Evolutionary conservation across 306 rosid genomes (phyloP), one percentile per base, ranked within the genome.

Genomic region (Glycine latifolia): DNA sequence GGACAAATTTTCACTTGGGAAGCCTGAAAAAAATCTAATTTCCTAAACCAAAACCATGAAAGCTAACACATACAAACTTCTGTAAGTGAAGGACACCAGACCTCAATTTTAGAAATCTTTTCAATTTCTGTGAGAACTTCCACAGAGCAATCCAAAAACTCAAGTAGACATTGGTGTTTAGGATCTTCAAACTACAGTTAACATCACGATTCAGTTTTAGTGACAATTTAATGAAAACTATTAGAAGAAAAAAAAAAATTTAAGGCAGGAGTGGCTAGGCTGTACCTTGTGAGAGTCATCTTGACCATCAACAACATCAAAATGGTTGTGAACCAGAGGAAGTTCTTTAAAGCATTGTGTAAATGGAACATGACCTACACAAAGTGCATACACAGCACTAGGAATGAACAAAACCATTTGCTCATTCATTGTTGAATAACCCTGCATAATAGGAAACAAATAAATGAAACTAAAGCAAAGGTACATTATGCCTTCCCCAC

Each of bases 341-440:
- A 79, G 39, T 75, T 82, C 90, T 59, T 79, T 79, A 75, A 78
- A 79, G 84, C 87, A 86, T 85, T 84, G 86, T 47, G 71, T 48
- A 43, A 87, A 90, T 66, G 89, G 91, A 82, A 83, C 88, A 82
- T 86, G 85, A 80, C 97, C 97, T 67, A 86, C 82, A 84, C 94
- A 95, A 82, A 95, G 97, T 73, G 98, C 91, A 89, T 79, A 88
- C 55, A 90, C 85, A 82, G 97, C 94, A 85, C 94, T 82, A 47
- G 97, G 97, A 74, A 92, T 79, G 85, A 91, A 88, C 59, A 92
- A 81, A 61, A 75, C 85, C 82, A 88, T 81, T 71, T 46, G 87
- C 87, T 90, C 92, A 77, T 87, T 88, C 76, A 82, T 84, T 46
- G 71, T 48, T 54, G 88, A 83, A 85, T 56, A 63, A 69, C 85